Evolutionary conservation across 768 basidiomycete species (phyloP), one percentile per base, ranked within the genome.

Genomic region (Boletales sp.): DNA sequence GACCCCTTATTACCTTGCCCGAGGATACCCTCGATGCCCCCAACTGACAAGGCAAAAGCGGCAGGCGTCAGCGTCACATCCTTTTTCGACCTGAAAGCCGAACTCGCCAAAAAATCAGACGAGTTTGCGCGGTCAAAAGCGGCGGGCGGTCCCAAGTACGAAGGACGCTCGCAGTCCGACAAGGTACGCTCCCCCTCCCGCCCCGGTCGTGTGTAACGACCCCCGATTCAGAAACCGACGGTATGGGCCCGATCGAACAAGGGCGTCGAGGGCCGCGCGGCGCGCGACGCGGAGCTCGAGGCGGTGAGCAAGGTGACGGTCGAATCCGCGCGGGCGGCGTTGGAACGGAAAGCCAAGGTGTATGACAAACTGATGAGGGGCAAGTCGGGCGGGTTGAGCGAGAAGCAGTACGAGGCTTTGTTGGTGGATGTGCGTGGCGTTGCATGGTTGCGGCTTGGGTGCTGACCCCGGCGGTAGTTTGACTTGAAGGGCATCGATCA

Each of bases 291-390:
- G 8, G 86, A 90, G 59, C 74, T 84, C 2, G 88, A 90, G 55
- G 81, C 71, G 34, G 69, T 88, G 49, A 83, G 80, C 69, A 80
- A 74, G 58, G 82, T 83, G 15, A 88, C 86, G 0, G 65, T 87
- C 11, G 90, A 93, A 47, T 81, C 82, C 1, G 84, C 85, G 15
- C 81, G 82, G 13, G 83, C 83, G 2, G 77, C 77, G 2, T 69
- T 93, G 32, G 86, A 91, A 65, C 76, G 84, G 50, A 93, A 94
- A 63, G 82, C 87, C 4, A 80, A 81, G 66, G 79, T 89, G 42
- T 93, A 94, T 57, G 86, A 91, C 11, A 84, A 91, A 62, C 64
- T 93, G 34, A 70, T 75, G 61, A 84, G 81, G 58, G 91, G 91
- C 12, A 86, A 89, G 66, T 81, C 81, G 11, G 90, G 84, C 1